Evolutionary conservation across 2,329 filamentous ascomycete species (phyloP).

Genomic region (Thielaviopsis euricoi): DNA sequence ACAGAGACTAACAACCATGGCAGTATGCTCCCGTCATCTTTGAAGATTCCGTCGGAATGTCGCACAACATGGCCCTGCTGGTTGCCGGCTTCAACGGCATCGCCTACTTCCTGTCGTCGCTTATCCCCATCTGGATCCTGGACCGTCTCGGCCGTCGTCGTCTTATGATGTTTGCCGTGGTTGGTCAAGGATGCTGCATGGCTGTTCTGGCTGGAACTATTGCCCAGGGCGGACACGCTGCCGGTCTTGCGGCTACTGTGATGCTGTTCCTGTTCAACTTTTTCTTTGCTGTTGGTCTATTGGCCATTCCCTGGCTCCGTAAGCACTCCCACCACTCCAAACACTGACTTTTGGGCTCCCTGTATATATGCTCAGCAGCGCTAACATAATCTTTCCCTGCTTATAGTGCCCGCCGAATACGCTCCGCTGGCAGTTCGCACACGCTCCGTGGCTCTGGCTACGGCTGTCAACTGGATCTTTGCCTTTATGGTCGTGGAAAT

Average conservation of each 20-base stretch:
- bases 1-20: not conserved
- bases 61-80: slow-evolving; percentile 29
- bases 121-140: slow-evolving; percentile 21
- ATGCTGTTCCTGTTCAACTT: slow-evolving; percentile 29
- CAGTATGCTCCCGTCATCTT: slow-evolving; percentile 23
- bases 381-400: too few relatives aligned
- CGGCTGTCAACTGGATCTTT: slow-evolving; percentile 21
- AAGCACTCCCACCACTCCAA: slow-evolving; percentile 1
- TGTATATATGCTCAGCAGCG: too few relatives aligned
- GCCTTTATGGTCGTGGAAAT: slow-evolving; percentile 38
- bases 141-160: slow-evolving; percentile 35
- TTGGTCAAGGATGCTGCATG: slow-evolving; percentile 26
- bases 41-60: slow-evolving; percentile 26
- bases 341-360: too few relatives aligned
- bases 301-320: slow-evolving; percentile 24
- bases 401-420: slow-evolving; percentile 26
- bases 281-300: slow-evolving; percentile 25
- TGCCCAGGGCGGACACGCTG: slow-evolving; percentile 20
- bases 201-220: slow-evolving; percentile 28
- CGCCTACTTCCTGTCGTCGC: slow-evolving; percentile 19
- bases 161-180: slow-evolving; percentile 35
- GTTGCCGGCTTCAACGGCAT: slow-evolving; percentile 34
- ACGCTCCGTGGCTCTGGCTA: slow-evolving; percentile 22
- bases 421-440: slow-evolving; percentile 24
- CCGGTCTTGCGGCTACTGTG: slow-evolving; percentile 25